Evolutionary conservation across 768 basidiomycete species (phyloP), one percentile per base, ranked within the genome.

Genomic region (Hypsizygus marmoreus): DNA sequence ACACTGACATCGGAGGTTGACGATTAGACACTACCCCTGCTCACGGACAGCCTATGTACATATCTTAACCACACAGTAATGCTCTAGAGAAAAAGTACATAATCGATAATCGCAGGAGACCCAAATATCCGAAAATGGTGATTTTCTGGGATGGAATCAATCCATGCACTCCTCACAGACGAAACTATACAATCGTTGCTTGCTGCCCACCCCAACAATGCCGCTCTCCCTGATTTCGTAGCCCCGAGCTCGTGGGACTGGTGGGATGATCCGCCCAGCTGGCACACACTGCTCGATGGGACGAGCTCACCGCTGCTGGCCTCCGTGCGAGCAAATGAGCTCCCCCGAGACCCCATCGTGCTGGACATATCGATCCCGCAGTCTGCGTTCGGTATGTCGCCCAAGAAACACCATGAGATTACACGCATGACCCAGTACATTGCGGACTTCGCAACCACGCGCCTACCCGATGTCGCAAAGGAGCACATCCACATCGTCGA

Each of bases 371-470:
- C 51, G 31, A 47, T 56, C 8, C 32, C 48, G 9, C 55, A 51
- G 20, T 51, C 58, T 7, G 16, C 51, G 4, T 57, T 62, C 34
- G 83, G 86, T 12, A 83, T 87, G 78, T 86, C 85, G 4, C 86
- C 86, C 4, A 90, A 90, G 61, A 90, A 90, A 59, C 66, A 69
- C 2, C 87, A 90, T 51, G 88, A 90, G 59, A 84, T 90, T 35
- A 53, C 65, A 1, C 75, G 77, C 37, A 88, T 88, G 85, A 67
- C 73, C 13, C 62, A 72, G 6, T 85, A 79, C 63, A 68, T 85
- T 20, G 57, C n/a, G n/a, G n/a, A n/a, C n/a, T n/a, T n/a, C n/a
- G n/a, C n/a, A n/a, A n/a, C n/a, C n/a, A n/a, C n/a, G n/a, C n/a
- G n/a, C n/a, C n/a, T n/a, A n/a, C n/a, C n/a, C n/a, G n/a, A n/a